These are phyloP conservation scores for Cutaneotrichosporon curvatum DNA, from an alignment of 1,284 basidiomycete genomes.

Conservation along the genomic window DNA sequence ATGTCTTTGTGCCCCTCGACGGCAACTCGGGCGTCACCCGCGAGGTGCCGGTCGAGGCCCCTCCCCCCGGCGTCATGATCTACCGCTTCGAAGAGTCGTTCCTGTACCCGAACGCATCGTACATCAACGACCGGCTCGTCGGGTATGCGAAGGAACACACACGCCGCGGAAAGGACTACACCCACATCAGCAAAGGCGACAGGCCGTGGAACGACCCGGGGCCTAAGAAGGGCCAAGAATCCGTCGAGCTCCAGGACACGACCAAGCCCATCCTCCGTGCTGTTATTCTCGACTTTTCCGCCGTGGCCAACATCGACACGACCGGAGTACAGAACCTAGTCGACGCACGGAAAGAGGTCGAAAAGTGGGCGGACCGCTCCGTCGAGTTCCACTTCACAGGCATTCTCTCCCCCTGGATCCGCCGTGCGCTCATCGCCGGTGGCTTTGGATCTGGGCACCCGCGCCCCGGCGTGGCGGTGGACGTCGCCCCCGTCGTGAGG, in stretches of 20 bases:
- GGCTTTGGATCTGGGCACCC: constrained; percentile 61
- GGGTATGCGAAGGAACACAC: constrained; percentile 73
- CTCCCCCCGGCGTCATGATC: constrained; percentile 78
- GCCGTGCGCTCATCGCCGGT: constrained; percentile 76
- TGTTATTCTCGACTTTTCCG: constrained; percentile 84
- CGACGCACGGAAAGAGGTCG: constrained; percentile 77
- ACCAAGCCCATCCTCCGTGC: constrained; percentile 68
- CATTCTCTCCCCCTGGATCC: constrained; percentile 88
- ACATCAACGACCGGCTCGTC: constrained; percentile 68
- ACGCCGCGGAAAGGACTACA: constrained; percentile 68
- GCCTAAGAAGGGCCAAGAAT: constrained; percentile 51
- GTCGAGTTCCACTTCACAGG: constrained; percentile 60
- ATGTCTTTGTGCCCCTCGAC: constrained; percentile 71
- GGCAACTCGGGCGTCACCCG: constrained; percentile 53
- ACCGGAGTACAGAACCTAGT: constrained; percentile 87
- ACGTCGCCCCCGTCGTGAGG: constrained; percentile 67
- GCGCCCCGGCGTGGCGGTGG: constrained; percentile 50
- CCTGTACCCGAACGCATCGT: constrained; percentile 84
- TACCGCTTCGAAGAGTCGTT: constrained; percentile 93
- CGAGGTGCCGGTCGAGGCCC: constrained; percentile 65
- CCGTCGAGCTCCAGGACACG: constrained; percentile 56
- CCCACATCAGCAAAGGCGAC: constrained; percentile 57
- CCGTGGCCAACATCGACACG: constrained; percentile 56
- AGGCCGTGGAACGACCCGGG: constrained; percentile 95
- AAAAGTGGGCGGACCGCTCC: constrained; percentile 72